Conservation (phyloP, 2,329 filamentous ascomycete genomes). For the Pyrenochaeta sp. region DNA sequence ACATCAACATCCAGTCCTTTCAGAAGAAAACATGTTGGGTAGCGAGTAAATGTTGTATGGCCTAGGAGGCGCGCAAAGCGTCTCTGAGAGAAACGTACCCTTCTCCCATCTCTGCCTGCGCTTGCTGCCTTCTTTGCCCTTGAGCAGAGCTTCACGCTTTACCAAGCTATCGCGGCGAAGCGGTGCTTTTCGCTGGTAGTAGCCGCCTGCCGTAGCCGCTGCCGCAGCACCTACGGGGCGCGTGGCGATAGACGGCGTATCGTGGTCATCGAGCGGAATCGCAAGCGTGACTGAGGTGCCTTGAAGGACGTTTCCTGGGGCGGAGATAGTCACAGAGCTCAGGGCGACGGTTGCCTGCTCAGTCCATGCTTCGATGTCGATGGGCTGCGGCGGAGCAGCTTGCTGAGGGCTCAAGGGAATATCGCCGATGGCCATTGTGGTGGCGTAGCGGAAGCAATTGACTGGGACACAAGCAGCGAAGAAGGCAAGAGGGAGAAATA, state of each 20-base stretch:
- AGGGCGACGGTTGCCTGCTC: constrained; percentile 56
- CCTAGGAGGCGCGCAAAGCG: constrained; percentile 10
- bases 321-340: constrained; percentile 50
- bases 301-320: constrained; percentile 40
- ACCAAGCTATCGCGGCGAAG: constrained; percentile 69
- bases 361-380: constrained; percentile 60
- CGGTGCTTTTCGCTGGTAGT: constrained; percentile 62
- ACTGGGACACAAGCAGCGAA: background rate
- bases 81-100: constrained; percentile 60
- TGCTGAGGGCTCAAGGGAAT: constrained; percentile 31
- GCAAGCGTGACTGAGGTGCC: constrained; percentile 71
- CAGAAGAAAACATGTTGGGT: background rate
- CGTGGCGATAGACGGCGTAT: constrained; percentile 31
- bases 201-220: constrained; percentile 55
- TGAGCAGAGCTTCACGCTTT: constrained; percentile 77
- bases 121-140: constrained; percentile 89
- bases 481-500: background rate
- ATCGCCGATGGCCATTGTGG: constrained; percentile 47
- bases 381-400: constrained; percentile 33
- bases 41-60: background rate
- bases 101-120: constrained; percentile 95
- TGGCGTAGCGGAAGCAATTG: constrained; percentile 10
- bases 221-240: constrained; percentile 39
- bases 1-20: constrained; percentile 7
- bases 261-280: constrained; percentile 76